Conservation (phyloP, 108 stramenopile genomes). For the Licmophora abbreviata region DNA sequence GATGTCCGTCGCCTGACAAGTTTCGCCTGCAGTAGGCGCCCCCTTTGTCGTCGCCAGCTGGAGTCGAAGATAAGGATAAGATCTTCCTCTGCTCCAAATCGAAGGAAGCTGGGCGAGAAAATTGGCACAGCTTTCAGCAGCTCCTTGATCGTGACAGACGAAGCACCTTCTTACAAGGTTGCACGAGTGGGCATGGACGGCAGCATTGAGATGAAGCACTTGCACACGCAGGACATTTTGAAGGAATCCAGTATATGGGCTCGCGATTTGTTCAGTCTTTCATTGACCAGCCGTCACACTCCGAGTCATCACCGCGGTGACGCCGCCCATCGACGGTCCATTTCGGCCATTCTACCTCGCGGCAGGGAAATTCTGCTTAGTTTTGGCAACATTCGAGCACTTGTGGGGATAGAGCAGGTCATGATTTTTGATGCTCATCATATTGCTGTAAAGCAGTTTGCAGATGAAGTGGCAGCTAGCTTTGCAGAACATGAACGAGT, state of each 20-base stretch:
- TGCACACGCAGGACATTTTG: slow-evolving; percentile 41
- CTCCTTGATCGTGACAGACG: too few species aligned
- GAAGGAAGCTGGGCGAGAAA: too few species aligned
- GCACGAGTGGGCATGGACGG: background rate
- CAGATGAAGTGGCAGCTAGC: slow-evolving; percentile 17
- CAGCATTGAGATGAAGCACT: background rate
- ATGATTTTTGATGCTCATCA: slow-evolving; percentile 73
- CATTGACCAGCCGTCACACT: slow-evolving; percentile 31
- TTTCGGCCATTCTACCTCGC: slow-evolving; percentile 68
- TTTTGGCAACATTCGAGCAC: slow-evolving; percentile 74
- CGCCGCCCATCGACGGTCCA: slow-evolving; percentile 26
- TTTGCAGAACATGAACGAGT: background rate
- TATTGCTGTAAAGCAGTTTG: slow-evolving; percentile 36
- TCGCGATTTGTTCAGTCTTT: slow-evolving; percentile 70
- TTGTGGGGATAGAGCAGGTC: slow-evolving; percentile 42
- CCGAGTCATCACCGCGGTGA: slow-evolving; percentile 15
- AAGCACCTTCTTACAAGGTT: background rate
- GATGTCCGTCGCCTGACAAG: too few species aligned
- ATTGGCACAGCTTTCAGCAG: too few species aligned
- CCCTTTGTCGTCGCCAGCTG: too few species aligned
- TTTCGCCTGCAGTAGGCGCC: too few species aligned
- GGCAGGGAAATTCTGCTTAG: slow-evolving; percentile 52
- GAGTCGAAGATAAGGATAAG: too few species aligned
- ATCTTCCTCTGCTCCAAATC: too few species aligned
- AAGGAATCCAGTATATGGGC: slow-evolving; percentile 48